These are phyloP conservation scores for Sporothrix euskadiensis DNA, from an alignment of 2,329 filamentous ascomycete species.

Conservation along the genomic window DNA sequence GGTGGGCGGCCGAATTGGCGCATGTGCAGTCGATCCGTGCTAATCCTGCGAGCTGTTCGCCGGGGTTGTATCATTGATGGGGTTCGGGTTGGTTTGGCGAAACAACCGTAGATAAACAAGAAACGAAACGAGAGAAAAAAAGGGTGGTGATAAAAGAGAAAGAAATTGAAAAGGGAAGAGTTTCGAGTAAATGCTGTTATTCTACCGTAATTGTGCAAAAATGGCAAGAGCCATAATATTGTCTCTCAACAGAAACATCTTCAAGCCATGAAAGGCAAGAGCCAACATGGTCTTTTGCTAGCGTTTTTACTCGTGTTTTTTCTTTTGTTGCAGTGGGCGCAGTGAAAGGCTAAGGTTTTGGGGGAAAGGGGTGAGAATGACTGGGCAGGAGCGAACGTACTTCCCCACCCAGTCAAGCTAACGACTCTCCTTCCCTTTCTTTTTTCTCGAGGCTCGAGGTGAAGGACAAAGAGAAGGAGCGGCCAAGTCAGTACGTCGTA, in stretches of 20 bases:
- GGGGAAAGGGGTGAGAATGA: neutral
- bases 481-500: neutral
- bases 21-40: slow-evolving; percentile 14
- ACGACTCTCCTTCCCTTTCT: slow-evolving; percentile 1
- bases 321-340: neutral
- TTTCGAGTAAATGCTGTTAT: too few species aligned
- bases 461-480: slow-evolving; percentile 7
- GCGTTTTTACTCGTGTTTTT: slow-evolving; percentile 1
- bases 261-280: neutral
- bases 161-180: neutral
- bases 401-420: neutral
- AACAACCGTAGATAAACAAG: slow-evolving; percentile 13
- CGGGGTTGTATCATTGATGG: neutral
- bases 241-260: neutral
- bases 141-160: neutral
- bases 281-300: neutral
- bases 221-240: neutral
- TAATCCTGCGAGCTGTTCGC: neutral
- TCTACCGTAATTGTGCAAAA: neutral
- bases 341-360: neutral
- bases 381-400: neutral
- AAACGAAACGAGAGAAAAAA: neutral
- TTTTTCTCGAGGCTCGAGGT: neutral
- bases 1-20: neutral
- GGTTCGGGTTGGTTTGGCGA: neutral